Evolutionary conservation across 345 rosid species (phyloP).

Genomic region (Isatis tinctoria): DNA sequence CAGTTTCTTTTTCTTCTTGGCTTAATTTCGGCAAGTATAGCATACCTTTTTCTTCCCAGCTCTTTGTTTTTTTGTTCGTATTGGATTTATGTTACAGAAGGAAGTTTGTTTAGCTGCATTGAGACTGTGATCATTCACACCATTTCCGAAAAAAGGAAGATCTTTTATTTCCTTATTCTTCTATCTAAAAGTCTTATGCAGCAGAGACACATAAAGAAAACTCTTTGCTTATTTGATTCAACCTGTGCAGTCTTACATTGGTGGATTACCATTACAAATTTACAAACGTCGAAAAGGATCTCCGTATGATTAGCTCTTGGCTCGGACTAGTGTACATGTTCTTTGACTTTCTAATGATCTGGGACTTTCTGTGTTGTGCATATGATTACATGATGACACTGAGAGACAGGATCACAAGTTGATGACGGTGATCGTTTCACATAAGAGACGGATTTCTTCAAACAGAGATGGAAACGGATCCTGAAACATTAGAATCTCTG

Average conservation of each 20-base stretch:
- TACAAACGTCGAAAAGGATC: neutral
- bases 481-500: too few species aligned
- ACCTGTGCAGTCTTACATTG: neutral
- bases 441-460: too few species aligned
- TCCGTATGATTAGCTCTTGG: neutral
- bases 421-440: neutral
- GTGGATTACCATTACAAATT: neutral
- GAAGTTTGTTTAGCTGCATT: conserved; percentile 13
- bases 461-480: too few species aligned
- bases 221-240: neutral
- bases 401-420: too few species aligned
- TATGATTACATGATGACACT: neutral
- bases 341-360: neutral
- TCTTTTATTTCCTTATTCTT: neutral
- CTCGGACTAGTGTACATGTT: neutral
- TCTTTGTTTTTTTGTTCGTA: neutral
- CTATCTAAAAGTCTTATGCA: neutral
- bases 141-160: neutral
- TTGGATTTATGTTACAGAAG: neutral
- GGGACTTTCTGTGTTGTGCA: neutral
- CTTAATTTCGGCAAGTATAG: conserved; percentile 21
- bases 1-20: neutral
- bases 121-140: conserved; percentile 16
- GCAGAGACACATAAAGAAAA: neutral
- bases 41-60: neutral